phyloP scores from a whole-genome alignment of 169 alveolate genomes.

The Plasmodium reichenowi region DNA sequence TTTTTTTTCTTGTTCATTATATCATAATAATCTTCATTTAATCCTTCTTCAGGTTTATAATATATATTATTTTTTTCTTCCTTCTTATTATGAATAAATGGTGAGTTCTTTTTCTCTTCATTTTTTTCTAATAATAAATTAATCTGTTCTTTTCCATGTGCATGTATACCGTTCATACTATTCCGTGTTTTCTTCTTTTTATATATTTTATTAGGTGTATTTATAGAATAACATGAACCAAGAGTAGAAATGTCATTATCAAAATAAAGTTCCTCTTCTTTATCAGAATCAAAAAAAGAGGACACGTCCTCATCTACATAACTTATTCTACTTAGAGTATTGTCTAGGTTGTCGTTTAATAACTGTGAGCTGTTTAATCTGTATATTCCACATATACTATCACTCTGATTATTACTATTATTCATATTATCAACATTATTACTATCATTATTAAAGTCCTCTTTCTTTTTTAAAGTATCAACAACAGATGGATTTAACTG shows the following conservation, averaged over 20 bases:
- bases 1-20: neutral
- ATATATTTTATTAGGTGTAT: constrained; percentile 24
- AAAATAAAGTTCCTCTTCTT: constrained; percentile 63
- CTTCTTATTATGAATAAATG: neutral
- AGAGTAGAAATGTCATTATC: constrained; percentile 60
- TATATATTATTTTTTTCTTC: neutral
- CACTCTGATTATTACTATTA: constrained; percentile 3
- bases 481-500: constrained; percentile 24
- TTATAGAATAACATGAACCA: constrained; percentile 45
- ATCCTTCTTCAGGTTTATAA: neutral
- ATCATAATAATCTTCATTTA: neutral
- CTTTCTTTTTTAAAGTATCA: constrained; percentile 19
- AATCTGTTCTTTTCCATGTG: neutral
- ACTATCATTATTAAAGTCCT: constrained; percentile 3
- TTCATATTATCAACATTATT: too few relatives aligned
- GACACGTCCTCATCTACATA: constrained; percentile 74
- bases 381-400: constrained; percentile 54
- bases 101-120: constrained; percentile 10
- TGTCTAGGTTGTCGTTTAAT: constrained; percentile 35
- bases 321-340: constrained; percentile 60
- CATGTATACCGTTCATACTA: neutral
- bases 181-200: constrained; percentile 31
- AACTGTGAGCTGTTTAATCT: constrained; percentile 53
- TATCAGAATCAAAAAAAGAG: constrained; percentile 67
- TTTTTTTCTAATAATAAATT: neutral